phyloP scores from a whole-genome alignment of 805 yeast species.

The Kodamaea leandrae region DNA sequence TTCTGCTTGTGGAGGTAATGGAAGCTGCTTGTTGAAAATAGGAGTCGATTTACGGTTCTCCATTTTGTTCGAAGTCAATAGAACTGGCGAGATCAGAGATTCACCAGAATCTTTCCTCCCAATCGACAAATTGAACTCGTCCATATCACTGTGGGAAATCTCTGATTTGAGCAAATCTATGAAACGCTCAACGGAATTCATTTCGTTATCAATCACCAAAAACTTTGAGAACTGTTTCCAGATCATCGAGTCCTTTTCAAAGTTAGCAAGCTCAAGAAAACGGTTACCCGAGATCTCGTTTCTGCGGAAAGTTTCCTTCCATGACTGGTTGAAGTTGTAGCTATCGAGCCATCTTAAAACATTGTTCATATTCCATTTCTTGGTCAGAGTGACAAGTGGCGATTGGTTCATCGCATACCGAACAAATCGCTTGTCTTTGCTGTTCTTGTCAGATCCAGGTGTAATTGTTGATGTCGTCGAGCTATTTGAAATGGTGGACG shows the following conservation, averaged over 20 bases:
- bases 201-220: slow-evolving; percentile 40
- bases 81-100: slow-evolving; percentile 14
- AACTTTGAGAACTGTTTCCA: slow-evolving; percentile 45
- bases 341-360: slow-evolving; percentile 65
- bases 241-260: slow-evolving; percentile 47
- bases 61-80: slow-evolving; percentile 14
- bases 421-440: slow-evolving; percentile 40
- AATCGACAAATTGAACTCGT: slow-evolving; percentile 14
- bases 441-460: slow-evolving; percentile 23
- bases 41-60: slow-evolving; percentile 36
- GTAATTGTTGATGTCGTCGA: slow-evolving; percentile 33
- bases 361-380: slow-evolving; percentile 70
- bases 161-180: slow-evolving; percentile 42
- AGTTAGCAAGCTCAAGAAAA: slow-evolving; percentile 66
- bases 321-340: slow-evolving; percentile 67
- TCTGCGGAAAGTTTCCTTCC: slow-evolving; percentile 65
- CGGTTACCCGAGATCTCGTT: slow-evolving; percentile 58
- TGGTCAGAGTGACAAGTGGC: slow-evolving; percentile 33
- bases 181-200: slow-evolving; percentile 57
- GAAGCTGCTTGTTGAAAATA: slow-evolving; percentile 24
- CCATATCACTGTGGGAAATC: slow-evolving; percentile 9
- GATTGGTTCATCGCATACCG: slow-evolving; percentile 42
- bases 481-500: slow-evolving; percentile 31
- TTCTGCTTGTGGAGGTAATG: slow-evolving; percentile 15
- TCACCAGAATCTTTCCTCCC: slow-evolving; percentile 19